Base-by-base conservation (phyloP, 208 protist species). In the Trypanosoma mega region DNA sequence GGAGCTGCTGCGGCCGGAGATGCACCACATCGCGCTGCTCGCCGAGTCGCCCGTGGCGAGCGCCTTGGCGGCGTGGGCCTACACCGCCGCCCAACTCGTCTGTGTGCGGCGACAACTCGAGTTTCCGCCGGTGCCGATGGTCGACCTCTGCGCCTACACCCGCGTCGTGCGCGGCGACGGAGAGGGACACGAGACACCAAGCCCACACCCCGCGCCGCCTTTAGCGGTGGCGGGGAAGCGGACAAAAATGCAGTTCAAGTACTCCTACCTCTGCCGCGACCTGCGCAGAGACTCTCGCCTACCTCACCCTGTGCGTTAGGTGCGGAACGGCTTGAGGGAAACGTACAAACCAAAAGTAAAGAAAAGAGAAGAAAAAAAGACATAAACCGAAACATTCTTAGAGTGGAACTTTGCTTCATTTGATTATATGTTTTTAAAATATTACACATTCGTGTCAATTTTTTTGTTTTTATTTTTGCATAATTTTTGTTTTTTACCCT, bases 201-300 rank as follows among this genome's bases (percentile, higher is more conserved):
- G 41, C 14, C 23, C 41, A 14, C 20, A 11, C n/a, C 45, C 47
- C 24, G 12, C 34, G 6, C 24, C 8, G 9, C 18, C 2, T 27
- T 6, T 26, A 46, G 12, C 0, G 29, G 16, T 14, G 48, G 48
- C 33, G 14, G 23, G 2, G 16, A 81, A 76, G 54, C 63, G 57
- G n/a, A 50, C 47, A 21, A 77, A 76, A 45, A 57, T 80, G 8
- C 70, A 84, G 39, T 84, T 80, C 58, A 63, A 68, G n/a, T 84
- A 80, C 73, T 72, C 48, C 30, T 82, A 74, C 52, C 54, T 74
- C 30, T 77, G 72, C 30, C 68, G 65, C 23, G 66, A 78, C 39
- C 37, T 82, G 29, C 60, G 67, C 43, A 33, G 52, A 34, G 31
- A 65, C 26, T 5, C 14, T 55, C 34, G 30, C 16, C 23, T 54